phyloP scores from a whole-genome alignment of 148 eudicot genomes.

The Cornus controversa region DNA sequence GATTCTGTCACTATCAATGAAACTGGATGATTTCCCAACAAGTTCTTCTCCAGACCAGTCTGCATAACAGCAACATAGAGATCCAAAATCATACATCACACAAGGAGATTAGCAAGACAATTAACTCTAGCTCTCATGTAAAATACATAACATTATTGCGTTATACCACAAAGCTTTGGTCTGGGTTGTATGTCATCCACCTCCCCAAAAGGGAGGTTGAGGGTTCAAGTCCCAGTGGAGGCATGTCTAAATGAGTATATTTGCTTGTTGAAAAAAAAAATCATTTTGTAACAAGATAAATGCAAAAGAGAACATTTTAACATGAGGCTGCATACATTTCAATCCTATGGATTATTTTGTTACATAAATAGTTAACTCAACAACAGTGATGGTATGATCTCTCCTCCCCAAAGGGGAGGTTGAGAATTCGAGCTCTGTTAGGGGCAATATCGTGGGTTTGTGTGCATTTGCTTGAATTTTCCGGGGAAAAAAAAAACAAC shows the following conservation, averaged over 20 bases:
- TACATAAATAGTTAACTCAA: background rate
- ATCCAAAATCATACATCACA: background rate
- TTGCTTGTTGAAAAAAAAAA: too few relatives aligned
- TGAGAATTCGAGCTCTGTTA: too few relatives aligned
- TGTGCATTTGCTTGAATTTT: too few relatives aligned
- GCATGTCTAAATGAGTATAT: too few relatives aligned
- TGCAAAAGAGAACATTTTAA: background rate
- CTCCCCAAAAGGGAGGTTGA: too few relatives aligned
- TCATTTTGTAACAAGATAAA: background rate
- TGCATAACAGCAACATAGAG: slow-evolving; percentile 34
- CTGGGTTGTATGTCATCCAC: background rate
- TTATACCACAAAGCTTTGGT: background rate
- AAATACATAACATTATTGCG: background rate
- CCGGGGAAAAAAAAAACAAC: too few relatives aligned
- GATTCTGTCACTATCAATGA: slow-evolving; percentile 43
- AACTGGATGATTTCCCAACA: slow-evolving; percentile 83
- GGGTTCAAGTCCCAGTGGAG: too few relatives aligned
- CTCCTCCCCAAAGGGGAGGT: too few relatives aligned
- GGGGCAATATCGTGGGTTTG: too few relatives aligned
- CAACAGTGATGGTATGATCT: too few relatives aligned
- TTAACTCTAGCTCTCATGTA: background rate
- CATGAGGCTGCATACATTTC: background rate
- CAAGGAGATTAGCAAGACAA: background rate
- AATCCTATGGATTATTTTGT: background rate
- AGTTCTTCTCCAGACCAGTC: slow-evolving; percentile 87